Conservation (phyloP, 805 yeast species). For the Saccharomycopsis babjevae region DNA sequence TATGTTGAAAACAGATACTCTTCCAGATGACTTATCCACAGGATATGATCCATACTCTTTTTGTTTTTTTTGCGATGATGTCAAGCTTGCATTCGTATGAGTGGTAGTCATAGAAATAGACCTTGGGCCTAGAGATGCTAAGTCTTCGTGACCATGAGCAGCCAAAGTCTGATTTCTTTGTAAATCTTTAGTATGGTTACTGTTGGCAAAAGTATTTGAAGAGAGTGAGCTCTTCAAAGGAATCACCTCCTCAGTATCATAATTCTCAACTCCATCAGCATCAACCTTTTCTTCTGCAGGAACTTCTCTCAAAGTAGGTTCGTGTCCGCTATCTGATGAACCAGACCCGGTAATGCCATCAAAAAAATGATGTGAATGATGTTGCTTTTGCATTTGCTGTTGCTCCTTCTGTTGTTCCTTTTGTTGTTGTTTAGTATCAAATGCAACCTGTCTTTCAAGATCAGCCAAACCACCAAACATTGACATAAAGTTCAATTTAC, state of each 20-base stretch:
- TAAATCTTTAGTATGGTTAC: neutral
- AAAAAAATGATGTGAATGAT: neutral
- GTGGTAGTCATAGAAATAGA: neutral
- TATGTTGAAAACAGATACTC: neutral
- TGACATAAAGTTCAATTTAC: neutral
- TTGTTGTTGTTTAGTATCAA: neutral
- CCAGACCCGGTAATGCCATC: neutral
- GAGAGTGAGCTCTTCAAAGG: neutral
- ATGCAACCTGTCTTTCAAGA: neutral
- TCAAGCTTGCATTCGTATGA: neutral
- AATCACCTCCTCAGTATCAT: neutral
- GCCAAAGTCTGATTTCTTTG: neutral
- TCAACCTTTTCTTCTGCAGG: neutral
- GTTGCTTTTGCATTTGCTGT: neutral
- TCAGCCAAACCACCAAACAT: neutral
- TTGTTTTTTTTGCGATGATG: neutral
- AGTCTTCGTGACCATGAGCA: neutral
- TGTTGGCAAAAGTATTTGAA: neutral
- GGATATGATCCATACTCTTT: neutral
- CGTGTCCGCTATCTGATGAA: neutral
- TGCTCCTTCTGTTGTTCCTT: neutral
- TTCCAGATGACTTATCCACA: neutral
- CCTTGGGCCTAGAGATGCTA: neutral
- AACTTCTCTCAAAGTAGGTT: neutral
- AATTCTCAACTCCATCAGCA: neutral